These are phyloP conservation scores for Trametes polyzona DNA, from an alignment of 1,284 basidiomycete genomes.

Conservation along the genomic window DNA sequence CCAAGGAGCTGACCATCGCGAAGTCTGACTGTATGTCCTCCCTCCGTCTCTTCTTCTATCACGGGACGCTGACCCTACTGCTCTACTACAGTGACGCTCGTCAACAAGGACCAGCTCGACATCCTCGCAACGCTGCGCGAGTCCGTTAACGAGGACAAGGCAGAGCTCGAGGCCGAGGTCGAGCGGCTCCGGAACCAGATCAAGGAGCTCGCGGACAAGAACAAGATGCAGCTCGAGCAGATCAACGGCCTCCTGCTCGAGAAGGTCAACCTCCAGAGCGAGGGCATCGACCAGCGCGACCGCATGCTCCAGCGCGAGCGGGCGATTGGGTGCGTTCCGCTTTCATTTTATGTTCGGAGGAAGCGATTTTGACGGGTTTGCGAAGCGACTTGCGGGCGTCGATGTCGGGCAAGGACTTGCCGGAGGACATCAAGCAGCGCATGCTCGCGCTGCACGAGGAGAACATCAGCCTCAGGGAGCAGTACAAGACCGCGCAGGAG, in stretches of 20 bases:
- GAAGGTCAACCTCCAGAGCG: conserved; percentile 89
- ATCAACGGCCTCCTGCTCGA: conserved; percentile 86
- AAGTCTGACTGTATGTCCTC: conserved; percentile 82
- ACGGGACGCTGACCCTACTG: not conserved
- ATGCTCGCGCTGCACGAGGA: conserved; percentile 81
- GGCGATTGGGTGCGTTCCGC: conserved; percentile 67
- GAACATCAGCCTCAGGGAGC: conserved; percentile 71
- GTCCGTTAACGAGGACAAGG: conserved; percentile 88
- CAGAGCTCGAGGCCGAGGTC: conserved; percentile 71
- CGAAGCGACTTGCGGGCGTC: conserved; percentile 74
- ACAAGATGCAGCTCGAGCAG: conserved; percentile 90
- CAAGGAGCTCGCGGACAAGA: conserved; percentile 79
- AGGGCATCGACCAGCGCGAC: conserved; percentile 85
- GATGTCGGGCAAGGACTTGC: conserved; percentile 74
- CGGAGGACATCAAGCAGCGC: conserved; percentile 79
- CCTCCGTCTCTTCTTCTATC: conserved; percentile 1
- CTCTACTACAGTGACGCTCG: conserved; percentile 65
- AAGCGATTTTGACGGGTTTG: too few species aligned
- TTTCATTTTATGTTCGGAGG: too few species aligned
- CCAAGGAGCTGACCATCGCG: conserved; percentile 78
- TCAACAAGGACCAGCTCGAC: conserved; percentile 85
- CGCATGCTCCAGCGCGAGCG: conserved; percentile 81
- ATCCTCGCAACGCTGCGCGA: conserved; percentile 84
- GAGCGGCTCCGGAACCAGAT: conserved; percentile 69
- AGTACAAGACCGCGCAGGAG: conserved; percentile 73